phyloP scores from a whole-genome alignment of 2,329 filamentous ascomycete species.

The Dactylonectria macrodidyma region DNA sequence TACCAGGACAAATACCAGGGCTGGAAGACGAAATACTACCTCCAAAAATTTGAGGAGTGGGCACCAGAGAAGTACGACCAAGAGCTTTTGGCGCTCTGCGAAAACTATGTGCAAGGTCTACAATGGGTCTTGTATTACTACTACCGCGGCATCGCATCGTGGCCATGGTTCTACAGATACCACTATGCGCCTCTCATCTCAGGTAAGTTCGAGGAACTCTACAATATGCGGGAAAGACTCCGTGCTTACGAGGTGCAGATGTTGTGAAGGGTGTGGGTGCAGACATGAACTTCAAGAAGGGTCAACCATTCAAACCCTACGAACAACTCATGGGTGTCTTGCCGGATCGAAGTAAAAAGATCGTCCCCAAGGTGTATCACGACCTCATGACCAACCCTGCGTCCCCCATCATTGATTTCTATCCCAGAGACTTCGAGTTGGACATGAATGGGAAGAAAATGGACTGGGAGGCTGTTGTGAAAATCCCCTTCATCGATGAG shows the following conservation, averaged over 20 bases:
- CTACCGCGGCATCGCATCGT: slow-evolving; percentile 95
- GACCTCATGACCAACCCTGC: slow-evolving; percentile 91
- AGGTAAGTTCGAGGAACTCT: slow-evolving; percentile 60
- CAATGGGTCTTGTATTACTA: slow-evolving; percentile 99
- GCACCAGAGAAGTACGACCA: slow-evolving; percentile 80
- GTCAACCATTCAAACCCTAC: slow-evolving; percentile 94
- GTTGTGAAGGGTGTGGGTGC: slow-evolving; percentile 90
- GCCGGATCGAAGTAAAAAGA: slow-evolving; percentile 96
- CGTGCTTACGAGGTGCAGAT: slow-evolving; percentile 67
- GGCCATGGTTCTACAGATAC: slow-evolving; percentile 98
- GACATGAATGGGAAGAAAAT: slow-evolving; percentile 99
- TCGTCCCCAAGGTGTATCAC: slow-evolving; percentile 90
- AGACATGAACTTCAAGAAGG: slow-evolving; percentile 91
- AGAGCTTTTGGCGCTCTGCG: slow-evolving; percentile 85
- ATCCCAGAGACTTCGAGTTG: slow-evolving; percentile 94
- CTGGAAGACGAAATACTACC: slow-evolving; percentile 97
- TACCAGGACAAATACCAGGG: slow-evolving; percentile 91
- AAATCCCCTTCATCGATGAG: slow-evolving; percentile 99
- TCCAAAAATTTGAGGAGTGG: slow-evolving; percentile 90
- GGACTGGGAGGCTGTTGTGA: slow-evolving; percentile 99
- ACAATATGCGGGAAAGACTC: slow-evolving; percentile 60
- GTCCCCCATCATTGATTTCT: slow-evolving; percentile 98
- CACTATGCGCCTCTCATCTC: slow-evolving; percentile 99
- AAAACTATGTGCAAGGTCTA: slow-evolving; percentile 97
- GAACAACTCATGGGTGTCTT: slow-evolving; percentile 99